phyloP scores from a whole-genome alignment of 768 basidiomycete species.

The Amanita inopinata region DNA sequence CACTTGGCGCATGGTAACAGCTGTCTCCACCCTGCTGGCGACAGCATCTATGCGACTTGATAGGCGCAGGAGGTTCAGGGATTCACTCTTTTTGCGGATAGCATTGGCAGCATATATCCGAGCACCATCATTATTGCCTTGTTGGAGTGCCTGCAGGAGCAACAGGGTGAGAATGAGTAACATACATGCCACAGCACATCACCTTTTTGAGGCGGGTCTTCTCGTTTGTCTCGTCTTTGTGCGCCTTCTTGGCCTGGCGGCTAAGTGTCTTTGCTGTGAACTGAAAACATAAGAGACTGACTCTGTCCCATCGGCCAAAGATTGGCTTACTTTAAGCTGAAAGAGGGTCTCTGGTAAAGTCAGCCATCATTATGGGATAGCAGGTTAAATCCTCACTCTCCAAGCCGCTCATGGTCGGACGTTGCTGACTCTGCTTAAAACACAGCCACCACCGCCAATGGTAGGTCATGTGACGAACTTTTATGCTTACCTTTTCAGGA shows the following conservation, averaged over 20 bases:
- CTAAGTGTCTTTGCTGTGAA: conserved; percentile 96
- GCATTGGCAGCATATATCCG: conserved; percentile 97
- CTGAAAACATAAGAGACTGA: conserved; percentile 33
- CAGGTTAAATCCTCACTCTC: conserved; percentile 60
- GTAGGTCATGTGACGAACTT: conserved; percentile 2
- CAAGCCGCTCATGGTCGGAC: conserved; percentile 77
- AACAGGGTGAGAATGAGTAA: not conserved
- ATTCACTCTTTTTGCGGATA: conserved; percentile 95
- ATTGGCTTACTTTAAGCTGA: conserved; percentile 75
- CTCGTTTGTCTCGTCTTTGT: conserved; percentile 89
- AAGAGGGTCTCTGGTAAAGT: conserved; percentile 82
- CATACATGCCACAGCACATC: conserved; percentile 9
- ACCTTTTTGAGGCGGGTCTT: conserved; percentile 93
- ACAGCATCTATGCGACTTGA: conserved; percentile 94
- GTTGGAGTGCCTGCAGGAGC: conserved; percentile 73
- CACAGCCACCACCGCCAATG: conserved; percentile 9
- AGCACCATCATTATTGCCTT: conserved; percentile 95
- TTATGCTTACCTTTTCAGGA: conserved; percentile 1
- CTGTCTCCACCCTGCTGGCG: conserved; percentile 93
- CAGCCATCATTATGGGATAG: conserved; percentile 15
- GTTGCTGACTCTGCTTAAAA: conserved; percentile 14
- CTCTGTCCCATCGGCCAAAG: conserved; percentile 1
- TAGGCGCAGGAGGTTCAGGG: conserved; percentile 82
- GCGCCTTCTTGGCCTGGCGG: conserved; percentile 94
- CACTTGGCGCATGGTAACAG: conserved; percentile 94